Evolutionary conservation across 2,329 filamentous ascomycete species (phyloP).

Genomic region (Fulvia fulva): DNA sequence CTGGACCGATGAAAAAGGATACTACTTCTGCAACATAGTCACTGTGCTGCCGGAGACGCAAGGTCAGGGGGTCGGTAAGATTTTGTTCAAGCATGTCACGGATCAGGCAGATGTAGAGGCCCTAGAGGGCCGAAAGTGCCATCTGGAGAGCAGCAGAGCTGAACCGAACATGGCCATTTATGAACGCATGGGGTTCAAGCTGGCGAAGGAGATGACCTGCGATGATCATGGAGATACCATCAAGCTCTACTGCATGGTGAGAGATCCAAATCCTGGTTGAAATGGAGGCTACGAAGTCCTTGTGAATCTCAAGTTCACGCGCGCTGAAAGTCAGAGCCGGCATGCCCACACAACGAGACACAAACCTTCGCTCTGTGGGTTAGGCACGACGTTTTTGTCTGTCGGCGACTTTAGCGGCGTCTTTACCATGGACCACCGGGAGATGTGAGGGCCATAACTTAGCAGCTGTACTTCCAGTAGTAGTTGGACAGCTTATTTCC

Average conservation of each 20-base stretch:
- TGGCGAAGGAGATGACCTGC: slow-evolving; percentile 63
- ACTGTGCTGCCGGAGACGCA: slow-evolving; percentile 63
- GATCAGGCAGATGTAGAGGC: slow-evolving; percentile 61
- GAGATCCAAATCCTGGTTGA: slow-evolving; percentile 32
- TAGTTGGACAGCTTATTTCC: too few species aligned
- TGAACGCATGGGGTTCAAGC: slow-evolving; percentile 63
- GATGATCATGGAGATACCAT: slow-evolving; percentile 56
- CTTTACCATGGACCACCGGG: too few species aligned
- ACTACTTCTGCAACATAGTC: slow-evolving; percentile 75
- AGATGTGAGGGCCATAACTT: too few species aligned
- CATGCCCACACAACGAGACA: too few species aligned
- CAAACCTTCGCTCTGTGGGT: too few species aligned
- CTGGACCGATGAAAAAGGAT: slow-evolving; percentile 63
- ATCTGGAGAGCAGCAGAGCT: slow-evolving; percentile 66
- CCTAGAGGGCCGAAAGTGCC: slow-evolving; percentile 60
- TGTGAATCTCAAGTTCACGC: background rate
- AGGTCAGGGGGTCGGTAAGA: slow-evolving; percentile 62
- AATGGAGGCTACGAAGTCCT: background rate
- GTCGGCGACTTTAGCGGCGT: too few species aligned
- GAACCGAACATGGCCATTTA: slow-evolving; percentile 69
- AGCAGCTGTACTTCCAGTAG: background rate
- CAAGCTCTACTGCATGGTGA: slow-evolving; percentile 45
- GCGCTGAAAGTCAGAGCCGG: too few species aligned
- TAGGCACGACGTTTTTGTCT: too few species aligned
- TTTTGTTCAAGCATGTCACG: slow-evolving; percentile 61